Evolutionary conservation across 2,329 filamentous ascomycete species (phyloP), one percentile per base, ranked within the genome.

Genomic region (Botrytis aclada): DNA sequence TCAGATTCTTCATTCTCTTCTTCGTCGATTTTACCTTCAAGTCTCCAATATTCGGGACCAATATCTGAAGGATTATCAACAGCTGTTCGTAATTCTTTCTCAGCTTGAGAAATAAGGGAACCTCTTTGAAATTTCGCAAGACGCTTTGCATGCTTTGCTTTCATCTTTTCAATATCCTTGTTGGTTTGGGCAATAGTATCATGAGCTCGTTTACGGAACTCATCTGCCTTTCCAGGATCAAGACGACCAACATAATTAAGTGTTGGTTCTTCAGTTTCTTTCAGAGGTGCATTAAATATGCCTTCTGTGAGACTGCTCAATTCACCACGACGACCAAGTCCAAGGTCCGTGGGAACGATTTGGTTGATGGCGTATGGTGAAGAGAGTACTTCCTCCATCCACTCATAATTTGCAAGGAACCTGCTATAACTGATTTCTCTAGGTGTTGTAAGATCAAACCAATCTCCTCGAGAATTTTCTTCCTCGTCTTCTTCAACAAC

Each of bases 321-420:
- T 81, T 95, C 92, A 54, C 96, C 96, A 82, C 91, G 93, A 69
- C 92, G 87, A 6, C 96, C 96, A 16, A 98, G 85, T 0, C 94
- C 94, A 47, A 98, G 88, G 80, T 97, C 95, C 4, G 94, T 89
- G 0, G 95, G 94, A 14, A 91, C 89, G 73, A 99, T 97, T 80
- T 97, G 93, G 67, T 88, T 88, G 75, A 95, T 92, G 37, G 92
- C 87, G 80, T 97, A 98, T 0, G 95, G 94, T 1, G 95, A 98
- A 0, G 93, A 93, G 71, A 98, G 88, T 41, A 99, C 91, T 83
- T 99, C 95, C 80, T 98, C 96, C 93, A 99, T 97, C 96, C 95
- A 98, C 81, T 97, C 94, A 79, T 99, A 95, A 79, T 99, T 97
- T 80, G 98, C 94, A 81, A 92, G 92, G 82, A 98, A 99, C 72